Evolutionary conservation across 768 basidiomycete genomes (phyloP).

Genomic region (Gloeophyllum trabeum): DNA sequence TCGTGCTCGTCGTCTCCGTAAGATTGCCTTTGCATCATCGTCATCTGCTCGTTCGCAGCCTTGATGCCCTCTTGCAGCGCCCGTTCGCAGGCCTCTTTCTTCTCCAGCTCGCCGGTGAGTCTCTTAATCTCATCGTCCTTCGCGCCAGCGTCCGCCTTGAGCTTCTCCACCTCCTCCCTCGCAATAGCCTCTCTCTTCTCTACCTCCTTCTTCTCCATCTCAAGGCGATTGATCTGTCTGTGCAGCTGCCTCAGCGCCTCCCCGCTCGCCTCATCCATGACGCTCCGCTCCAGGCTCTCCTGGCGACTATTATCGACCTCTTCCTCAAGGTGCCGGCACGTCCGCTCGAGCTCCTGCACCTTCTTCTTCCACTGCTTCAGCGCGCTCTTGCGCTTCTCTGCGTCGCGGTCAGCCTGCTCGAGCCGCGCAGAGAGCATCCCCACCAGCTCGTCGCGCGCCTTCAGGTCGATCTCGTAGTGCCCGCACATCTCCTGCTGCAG

Average conservation of each 20-base stretch:
- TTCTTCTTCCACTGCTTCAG: slow-evolving; percentile 66
- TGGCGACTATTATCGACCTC: slow-evolving; percentile 80
- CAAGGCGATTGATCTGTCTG: slow-evolving; percentile 45
- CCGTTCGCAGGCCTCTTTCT: slow-evolving; percentile 39
- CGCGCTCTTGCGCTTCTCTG: slow-evolving; percentile 41
- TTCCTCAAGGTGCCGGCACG: slow-evolving; percentile 63
- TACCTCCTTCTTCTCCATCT: slow-evolving; percentile 30
- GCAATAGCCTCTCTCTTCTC: slow-evolving; percentile 36
- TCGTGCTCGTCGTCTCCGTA: slow-evolving; percentile 11
- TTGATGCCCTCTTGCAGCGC: slow-evolving; percentile 41
- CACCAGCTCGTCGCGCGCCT: slow-evolving; percentile 64
- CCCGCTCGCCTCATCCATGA: slow-evolving; percentile 78
- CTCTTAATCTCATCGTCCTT: slow-evolving; percentile 10
- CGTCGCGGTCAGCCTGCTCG: slow-evolving; percentile 47
- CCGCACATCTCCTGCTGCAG: slow-evolving; percentile 65
- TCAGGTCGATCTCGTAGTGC: slow-evolving; percentile 69
- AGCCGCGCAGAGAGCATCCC: slow-evolving; percentile 45
- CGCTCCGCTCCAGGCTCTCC: slow-evolving; percentile 68
- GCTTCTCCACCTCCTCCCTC: slow-evolving; percentile 32
- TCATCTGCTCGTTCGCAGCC: slow-evolving; percentile 50
- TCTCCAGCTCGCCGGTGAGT: slow-evolving; percentile 33
- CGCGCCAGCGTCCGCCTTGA: slow-evolving; percentile 11
- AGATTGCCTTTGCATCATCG: slow-evolving; percentile 34
- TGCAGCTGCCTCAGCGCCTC: slow-evolving; percentile 76
- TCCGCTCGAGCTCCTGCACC: slow-evolving; percentile 59